These are phyloP conservation scores for Chondrostereum purpureum DNA, from an alignment of 1,284 basidiomycete species.

Conservation along the genomic window DNA sequence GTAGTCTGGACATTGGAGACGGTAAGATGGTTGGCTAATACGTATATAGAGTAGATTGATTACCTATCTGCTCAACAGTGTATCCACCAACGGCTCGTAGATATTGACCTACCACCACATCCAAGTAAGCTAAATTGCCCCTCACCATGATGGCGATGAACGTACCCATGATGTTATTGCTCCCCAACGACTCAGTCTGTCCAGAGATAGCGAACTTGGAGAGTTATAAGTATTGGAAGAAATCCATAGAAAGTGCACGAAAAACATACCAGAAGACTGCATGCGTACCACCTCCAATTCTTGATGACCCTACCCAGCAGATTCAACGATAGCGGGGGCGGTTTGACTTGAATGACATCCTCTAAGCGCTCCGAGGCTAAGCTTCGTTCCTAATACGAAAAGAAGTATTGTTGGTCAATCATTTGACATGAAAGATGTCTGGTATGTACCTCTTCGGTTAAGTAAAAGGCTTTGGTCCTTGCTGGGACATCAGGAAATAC, in stretches of 20 bases:
- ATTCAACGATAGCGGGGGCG: constrained; percentile 41
- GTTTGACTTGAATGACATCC: constrained; percentile 30
- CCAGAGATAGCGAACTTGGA: constrained; percentile 55
- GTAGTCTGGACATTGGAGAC: constrained; percentile 34
- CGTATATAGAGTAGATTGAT: no score
- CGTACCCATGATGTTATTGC: constrained; percentile 67
- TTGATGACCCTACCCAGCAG: constrained; percentile 47
- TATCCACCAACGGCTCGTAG: constrained; percentile 56
- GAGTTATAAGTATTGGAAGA: constrained; percentile 4
- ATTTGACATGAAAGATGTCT: neutral
- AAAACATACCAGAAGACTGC: constrained; percentile 48
- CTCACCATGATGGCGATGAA: no score
- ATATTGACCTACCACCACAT: constrained; percentile 55
- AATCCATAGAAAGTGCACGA: neutral
- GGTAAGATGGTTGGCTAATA: no score
- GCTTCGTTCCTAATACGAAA: constrained; percentile 40
- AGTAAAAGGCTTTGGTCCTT: constrained; percentile 60
- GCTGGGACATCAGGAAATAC: constrained; percentile 68
- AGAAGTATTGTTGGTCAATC: neutral
- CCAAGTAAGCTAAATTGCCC: no score
- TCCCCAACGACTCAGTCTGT: constrained; percentile 65
- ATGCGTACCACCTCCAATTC: constrained; percentile 66
- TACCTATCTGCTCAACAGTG: constrained; percentile 54
- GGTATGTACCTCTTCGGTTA: constrained; percentile 50
- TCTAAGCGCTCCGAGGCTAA: constrained; percentile 46